Base-by-base conservation (phyloP, 306 rosid species). In the Alnus rubra region DNA sequence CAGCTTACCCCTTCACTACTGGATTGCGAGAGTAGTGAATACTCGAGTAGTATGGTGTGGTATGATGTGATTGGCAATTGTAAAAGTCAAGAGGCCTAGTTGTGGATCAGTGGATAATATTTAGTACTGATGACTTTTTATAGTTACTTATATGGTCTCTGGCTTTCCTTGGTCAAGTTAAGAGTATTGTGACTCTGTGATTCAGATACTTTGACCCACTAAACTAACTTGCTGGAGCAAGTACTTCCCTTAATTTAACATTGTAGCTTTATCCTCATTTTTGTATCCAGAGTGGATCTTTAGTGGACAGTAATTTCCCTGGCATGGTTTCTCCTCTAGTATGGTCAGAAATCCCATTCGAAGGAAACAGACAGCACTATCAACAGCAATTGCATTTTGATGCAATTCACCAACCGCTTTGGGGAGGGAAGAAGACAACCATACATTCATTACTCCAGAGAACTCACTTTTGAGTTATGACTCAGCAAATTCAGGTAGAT, bases 401-500 rank as follows among this genome's bases (percentile, higher is more conserved):
- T 59, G 82, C 83, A 15, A 79, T 89, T 79, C 91, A 85, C 77
- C 98, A 86, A 76, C 89, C 87, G 78, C 71, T 78, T 72, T 90
- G 89, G 98, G 87, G 11, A 85, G 96, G 81, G 97, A 88, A 73
- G 97, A 88, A 82, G 88, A 83, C 23, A 92, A 80, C 85, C 90
- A 79, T 67, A 87, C 83, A 75, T 89, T 90, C 80, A 76, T 89
- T 77, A 84, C 92, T 70, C 90, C 97, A 11, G 96, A 91, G 84
- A 89, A 90, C 87, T 91, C 97, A 44, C 88, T 88, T 73, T 79
- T 91, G 86, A 88, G 88, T 77, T 90, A 89, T 19, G 93, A 88
- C 82, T 92, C 94, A 0, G 92, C 87, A 77, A 95, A 89, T 83
- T 92, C 98, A 95, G 98, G 98, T 95, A 82, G 4, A 35, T 60